Evolutionary conservation across 306 rosid species (phyloP).

Genomic region (Erythrophleum fordii): DNA sequence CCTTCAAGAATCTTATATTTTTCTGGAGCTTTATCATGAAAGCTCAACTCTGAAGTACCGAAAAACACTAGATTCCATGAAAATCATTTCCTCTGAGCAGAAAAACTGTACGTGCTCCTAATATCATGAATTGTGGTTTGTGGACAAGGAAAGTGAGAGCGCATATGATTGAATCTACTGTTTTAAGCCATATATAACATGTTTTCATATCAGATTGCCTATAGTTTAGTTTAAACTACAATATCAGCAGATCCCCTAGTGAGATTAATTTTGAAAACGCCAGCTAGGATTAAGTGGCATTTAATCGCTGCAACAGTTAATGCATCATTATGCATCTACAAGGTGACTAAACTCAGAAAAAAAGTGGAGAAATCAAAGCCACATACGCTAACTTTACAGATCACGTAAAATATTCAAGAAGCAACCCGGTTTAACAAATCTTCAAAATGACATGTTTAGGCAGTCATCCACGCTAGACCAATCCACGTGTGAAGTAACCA

Average conservation of each 20-base stretch:
- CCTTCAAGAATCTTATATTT: not conserved
- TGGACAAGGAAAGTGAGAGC: not conserved
- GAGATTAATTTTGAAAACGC: not conserved
- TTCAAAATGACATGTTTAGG: not conserved
- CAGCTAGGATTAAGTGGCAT: not conserved
- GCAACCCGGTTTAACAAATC: not conserved
- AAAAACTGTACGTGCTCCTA: not conserved
- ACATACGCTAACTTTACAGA: not conserved
- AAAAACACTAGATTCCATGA: not conserved
- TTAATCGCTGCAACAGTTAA: conserved; percentile 7
- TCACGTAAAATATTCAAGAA: not conserved
- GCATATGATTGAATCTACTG: not conserved
- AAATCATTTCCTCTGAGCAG: not conserved
- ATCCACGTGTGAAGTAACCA: not conserved
- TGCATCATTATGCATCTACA: conserved; percentile 20
- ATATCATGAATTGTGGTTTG: not conserved
- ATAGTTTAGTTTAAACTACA: not conserved
- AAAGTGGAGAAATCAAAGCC: conserved; percentile 12
- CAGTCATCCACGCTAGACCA: not conserved
- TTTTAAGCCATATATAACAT: not conserved
- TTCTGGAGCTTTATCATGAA: not conserved
- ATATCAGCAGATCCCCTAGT: not conserved
- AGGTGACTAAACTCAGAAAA: conserved; percentile 11
- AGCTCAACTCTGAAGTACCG: not conserved
- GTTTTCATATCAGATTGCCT: not conserved